Evolutionary conservation across 805 yeast genomes (phyloP).

Genomic region (Candida chauliodis): DNA sequence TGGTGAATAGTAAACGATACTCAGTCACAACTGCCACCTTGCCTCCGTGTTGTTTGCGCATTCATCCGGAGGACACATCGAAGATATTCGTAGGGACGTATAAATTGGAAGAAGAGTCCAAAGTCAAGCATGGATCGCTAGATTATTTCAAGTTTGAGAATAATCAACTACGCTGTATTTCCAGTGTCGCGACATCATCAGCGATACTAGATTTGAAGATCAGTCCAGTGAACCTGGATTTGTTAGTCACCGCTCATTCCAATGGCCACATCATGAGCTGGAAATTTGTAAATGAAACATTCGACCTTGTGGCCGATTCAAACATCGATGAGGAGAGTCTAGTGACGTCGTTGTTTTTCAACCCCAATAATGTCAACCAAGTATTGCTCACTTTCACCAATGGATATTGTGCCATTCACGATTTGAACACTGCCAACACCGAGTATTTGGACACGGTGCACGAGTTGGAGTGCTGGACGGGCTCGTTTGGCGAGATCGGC

Average conservation of each 20-base stretch:
- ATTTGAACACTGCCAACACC: constrained; percentile 17
- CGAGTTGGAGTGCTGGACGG: constrained; percentile 85
- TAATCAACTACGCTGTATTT: constrained; percentile 12
- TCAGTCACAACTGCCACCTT: constrained; percentile 41
- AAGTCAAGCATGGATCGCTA: constrained; percentile 61
- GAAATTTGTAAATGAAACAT: constrained; percentile 34
- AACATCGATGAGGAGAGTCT: constrained; percentile 45
- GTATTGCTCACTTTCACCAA: constrained; percentile 62
- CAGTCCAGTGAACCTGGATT: constrained; percentile 47
- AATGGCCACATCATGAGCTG: constrained; percentile 73
- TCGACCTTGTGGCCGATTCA: constrained; percentile 15
- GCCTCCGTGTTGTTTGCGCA: constrained; percentile 83
- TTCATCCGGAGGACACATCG: constrained; percentile 47
- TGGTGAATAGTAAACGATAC: constrained; percentile 17
- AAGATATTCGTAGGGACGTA: constrained; percentile 75
- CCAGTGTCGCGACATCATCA: constrained; percentile 39
- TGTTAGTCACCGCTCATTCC: constrained; percentile 69
- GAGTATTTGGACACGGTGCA: constrained; percentile 45
- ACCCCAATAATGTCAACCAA: constrained; percentile 34
- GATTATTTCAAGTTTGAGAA: constrained; percentile 35
- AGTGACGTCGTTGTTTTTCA: constrained; percentile 63
- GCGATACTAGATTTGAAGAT: constrained; percentile 80
- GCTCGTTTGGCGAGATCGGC: constrained; percentile 59
- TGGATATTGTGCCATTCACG: constrained; percentile 54
- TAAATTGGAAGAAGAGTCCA: constrained; percentile 48